Base-by-base conservation (phyloP, 106 monocot genomes). In the Dendrobium huoshanense region DNA sequence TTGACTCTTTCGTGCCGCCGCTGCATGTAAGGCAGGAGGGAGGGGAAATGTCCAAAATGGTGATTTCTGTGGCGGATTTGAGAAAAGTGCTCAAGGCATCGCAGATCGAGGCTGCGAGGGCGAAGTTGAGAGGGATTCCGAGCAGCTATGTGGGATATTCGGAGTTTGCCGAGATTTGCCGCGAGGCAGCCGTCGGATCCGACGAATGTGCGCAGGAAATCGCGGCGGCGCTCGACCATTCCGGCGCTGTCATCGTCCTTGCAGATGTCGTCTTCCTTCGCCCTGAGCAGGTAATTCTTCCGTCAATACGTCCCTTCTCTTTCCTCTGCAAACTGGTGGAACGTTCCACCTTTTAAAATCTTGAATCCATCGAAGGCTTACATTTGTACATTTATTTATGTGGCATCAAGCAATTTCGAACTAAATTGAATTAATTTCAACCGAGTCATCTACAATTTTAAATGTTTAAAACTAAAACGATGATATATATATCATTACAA, bases 161-260 rank as follows among this genome's bases (percentile, higher is more conserved):
- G 3, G 88, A 93, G 54, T 89, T 93, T 75, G 70, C 85, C 0
- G 47, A 55, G 79, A 81, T 95, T 33, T 95, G 95, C 85, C 48
- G 83, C 58, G 87, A 87, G n/a, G 85, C 75, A 5, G 70, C 82
- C 27, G 88, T 80, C 29, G 78, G 78, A 0, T 81, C 84, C 3
- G 83, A 90, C 20, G 89, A 81, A 19, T 45, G 37, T 27, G 51
- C 78, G 13, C 61, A 25, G 31, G 82, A 42, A 33, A 77, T 93
- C 45, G 88, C 90, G 1, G 49, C 41, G 31, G 79, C 88, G 19
- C 80, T 93, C 80, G 90, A 93, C 67, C 83, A 87, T 22, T 85
- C 87, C 55, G 90, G 93, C 22, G 82, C 85, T 16, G 90, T 93
- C 27, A 77, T 93, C 77, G 85, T 90, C 40, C 77, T 93, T 9